Percentiles rank a stretch among this genome's conserved stretches.
Conservation (phyloP, 2,329 filamentous ascomycete species). For the Fusarium chuoi region DNA sequence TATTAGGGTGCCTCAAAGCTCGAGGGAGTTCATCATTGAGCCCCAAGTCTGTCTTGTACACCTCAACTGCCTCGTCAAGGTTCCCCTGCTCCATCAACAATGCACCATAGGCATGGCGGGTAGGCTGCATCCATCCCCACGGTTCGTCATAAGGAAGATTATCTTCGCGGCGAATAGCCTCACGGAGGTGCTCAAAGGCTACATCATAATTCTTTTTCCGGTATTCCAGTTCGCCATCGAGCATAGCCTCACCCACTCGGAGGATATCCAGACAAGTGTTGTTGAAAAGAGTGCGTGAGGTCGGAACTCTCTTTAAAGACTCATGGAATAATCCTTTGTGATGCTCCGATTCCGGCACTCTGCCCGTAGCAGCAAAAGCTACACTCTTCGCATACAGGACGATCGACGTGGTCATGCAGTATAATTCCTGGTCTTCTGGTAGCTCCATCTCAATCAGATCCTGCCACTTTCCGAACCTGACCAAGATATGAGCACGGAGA, state of each 20-base stretch:
- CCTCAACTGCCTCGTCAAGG: constrained; percentile 63
- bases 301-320: constrained; percentile 58
- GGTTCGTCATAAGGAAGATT: constrained; percentile 76
- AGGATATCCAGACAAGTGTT: constrained; percentile 66
- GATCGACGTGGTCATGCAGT: constrained; percentile 65
- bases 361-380: constrained; percentile 72
- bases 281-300: constrained; percentile 63
- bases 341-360: constrained; percentile 66
- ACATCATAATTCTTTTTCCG: constrained; percentile 65
- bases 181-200: constrained; percentile 69
- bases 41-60: constrained; percentile 72
- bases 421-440: constrained; percentile 68
- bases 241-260: constrained; percentile 71
- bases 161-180: constrained; percentile 70
- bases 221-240: constrained; percentile 80
- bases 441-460: constrained; percentile 68
- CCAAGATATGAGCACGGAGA: constrained; percentile 74
- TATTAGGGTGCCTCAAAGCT: constrained; percentile 74
- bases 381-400: constrained; percentile 56
- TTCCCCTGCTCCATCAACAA: constrained; percentile 73
- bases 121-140: constrained; percentile 84
- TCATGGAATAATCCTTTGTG: constrained; percentile 59
- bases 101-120: constrained; percentile 76
- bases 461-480: constrained; percentile 79
- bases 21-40: constrained; percentile 69